Percentiles rank a stretch among this genome's conserved stretches.
Conservation (phyloP, 345 rosid genomes). For the Eucalyptus virginea region DNA sequence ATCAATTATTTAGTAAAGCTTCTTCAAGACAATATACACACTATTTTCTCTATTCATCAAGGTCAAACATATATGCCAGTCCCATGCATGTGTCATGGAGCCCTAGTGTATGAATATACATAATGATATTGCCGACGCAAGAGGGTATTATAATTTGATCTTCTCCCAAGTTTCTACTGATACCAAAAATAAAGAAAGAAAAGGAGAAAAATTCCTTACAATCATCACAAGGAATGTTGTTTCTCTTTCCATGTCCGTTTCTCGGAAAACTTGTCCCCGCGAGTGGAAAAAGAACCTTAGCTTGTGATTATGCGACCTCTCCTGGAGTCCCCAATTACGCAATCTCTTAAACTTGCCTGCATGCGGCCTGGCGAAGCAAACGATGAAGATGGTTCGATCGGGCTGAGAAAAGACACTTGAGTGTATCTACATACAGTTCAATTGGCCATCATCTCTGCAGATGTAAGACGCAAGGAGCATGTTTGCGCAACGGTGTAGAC, state of each 20-base stretch:
- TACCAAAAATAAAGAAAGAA: not conserved
- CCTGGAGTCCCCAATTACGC: not conserved
- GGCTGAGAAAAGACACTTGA: not conserved
- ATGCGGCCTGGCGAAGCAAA: not conserved
- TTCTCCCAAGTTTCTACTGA: not conserved
- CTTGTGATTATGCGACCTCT: not conserved
- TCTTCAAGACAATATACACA: not conserved
- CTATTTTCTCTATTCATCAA: not conserved
- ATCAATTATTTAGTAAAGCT: not conserved
- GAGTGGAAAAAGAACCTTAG: not conserved
- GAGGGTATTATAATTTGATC: too few relatives aligned
- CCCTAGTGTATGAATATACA: too few relatives aligned
- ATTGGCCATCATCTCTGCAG: too few relatives aligned
- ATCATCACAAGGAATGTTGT: not conserved
- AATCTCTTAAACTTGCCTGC: not conserved
- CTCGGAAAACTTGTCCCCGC: not conserved
- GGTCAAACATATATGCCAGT: not conserved
- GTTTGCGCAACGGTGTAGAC: too few relatives aligned
- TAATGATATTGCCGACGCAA: too few relatives aligned
- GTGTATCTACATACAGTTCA: not conserved
- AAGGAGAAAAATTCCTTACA: not conserved
- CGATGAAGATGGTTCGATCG: not conserved
- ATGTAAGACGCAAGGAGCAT: too few relatives aligned
- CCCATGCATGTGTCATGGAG: not conserved
- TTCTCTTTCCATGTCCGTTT: not conserved